A percentile compares a stretch with the other conserved stretches of the same genome.
These are phyloP conservation scores for Fusarium palustre DNA, from an alignment of 2,329 filamentous ascomycete species.

Conservation along the genomic window DNA sequence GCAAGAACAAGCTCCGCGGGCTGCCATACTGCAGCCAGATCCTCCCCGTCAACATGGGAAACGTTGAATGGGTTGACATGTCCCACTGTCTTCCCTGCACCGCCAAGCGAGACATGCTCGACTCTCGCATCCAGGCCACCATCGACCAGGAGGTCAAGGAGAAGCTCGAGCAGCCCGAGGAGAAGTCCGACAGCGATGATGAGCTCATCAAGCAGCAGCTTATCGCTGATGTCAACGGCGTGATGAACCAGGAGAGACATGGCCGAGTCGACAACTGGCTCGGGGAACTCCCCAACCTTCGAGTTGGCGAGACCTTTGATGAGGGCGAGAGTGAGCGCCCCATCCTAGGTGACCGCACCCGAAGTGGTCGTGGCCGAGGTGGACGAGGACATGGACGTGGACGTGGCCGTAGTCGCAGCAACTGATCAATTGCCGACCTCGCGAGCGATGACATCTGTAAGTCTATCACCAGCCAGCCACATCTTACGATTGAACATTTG, in stretches of 20 bases:
- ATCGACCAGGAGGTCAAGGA: neutral
- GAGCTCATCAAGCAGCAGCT: neutral
- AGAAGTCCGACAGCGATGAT: no score
- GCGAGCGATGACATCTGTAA: neutral
- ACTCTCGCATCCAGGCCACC: neutral
- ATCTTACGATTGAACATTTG: neutral
- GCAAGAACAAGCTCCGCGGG: neutral
- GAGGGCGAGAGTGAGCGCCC: neutral
- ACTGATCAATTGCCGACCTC: neutral
- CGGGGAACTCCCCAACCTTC: neutral
- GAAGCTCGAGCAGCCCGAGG: no score
- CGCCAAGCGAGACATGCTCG: neutral
- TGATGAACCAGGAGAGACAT: neutral
- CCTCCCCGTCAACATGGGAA: neutral
- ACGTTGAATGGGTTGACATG: neutral
- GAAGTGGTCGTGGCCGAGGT: neutral
- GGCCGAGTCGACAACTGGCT: neutral
- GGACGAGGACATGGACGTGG: no score
- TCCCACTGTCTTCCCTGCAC: neutral
- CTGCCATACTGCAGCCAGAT: neutral
- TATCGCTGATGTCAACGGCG: neutral
- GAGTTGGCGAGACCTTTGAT: no score
- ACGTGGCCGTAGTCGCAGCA: neutral
- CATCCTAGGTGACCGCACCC: no score
- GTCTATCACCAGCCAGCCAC: neutral